phyloP scores from a whole-genome alignment of 305 asterid genomes.

The Fraxinus floribunda region DNA sequence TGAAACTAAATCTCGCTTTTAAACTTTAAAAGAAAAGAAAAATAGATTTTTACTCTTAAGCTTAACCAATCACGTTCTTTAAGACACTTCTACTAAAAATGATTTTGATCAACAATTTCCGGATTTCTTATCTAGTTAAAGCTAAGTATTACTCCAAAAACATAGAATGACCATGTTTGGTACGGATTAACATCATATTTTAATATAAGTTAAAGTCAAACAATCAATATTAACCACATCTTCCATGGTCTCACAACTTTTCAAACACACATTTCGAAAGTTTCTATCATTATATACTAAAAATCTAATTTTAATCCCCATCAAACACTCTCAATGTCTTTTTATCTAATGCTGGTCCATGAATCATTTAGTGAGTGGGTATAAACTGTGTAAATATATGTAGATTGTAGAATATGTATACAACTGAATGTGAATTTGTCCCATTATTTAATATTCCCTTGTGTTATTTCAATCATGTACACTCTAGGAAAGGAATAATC shows the following conservation, averaged over 20 bases:
- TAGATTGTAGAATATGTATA: background rate
- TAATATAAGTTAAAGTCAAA: too few relatives aligned
- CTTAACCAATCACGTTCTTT: background rate
- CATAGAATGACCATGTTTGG: background rate
- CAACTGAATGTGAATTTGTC: conserved; percentile 15
- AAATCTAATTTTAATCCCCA: too few relatives aligned
- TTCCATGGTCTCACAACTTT: too few relatives aligned
- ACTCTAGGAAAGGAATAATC: conserved; percentile 20
- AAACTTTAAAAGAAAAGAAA: background rate
- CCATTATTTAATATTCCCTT: conserved; percentile 24
- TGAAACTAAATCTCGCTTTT: too few relatives aligned
- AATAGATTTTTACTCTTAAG: background rate
- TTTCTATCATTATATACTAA: too few relatives aligned
- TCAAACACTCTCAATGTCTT: conserved; percentile 19
- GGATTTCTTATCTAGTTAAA: conserved; percentile 25
- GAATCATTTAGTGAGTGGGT: conserved; percentile 35
- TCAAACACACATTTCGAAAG: too few relatives aligned
- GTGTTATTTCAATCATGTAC: conserved; percentile 8
- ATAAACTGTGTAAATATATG: conserved; percentile 2
- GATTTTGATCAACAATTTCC: conserved; percentile 44
- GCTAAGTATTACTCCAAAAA: conserved; percentile 21
- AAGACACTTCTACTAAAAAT: conserved; percentile 33
- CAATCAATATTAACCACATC: too few relatives aligned
- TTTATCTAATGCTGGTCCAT: conserved; percentile 27
- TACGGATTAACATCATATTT: too few relatives aligned